Conservation (phyloP, 352 stramenopile species). For the Aphanomyces stellatus region DNA sequence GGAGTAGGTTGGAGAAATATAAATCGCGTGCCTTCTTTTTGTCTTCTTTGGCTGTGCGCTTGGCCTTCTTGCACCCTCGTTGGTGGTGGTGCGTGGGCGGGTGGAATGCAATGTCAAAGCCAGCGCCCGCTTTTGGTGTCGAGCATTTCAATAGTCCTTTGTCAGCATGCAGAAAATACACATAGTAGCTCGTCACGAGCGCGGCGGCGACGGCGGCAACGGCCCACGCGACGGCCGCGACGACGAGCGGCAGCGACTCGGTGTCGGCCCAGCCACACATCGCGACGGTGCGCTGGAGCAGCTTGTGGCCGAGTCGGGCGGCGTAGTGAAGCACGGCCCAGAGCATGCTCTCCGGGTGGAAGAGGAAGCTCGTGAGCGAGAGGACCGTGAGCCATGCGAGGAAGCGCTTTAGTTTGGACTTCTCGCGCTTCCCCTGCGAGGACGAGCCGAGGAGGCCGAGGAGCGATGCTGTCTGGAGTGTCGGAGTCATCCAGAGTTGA, state of each 20-base stretch:
- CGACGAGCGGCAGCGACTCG: background rate
- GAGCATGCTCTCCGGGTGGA: slow-evolving; percentile 19
- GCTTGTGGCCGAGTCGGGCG: background rate
- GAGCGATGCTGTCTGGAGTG: background rate
- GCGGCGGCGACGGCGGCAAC: background rate
- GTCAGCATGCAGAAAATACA: too few relatives aligned
- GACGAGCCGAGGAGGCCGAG: background rate
- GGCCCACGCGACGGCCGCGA: background rate
- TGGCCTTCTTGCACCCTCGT: too few relatives aligned
- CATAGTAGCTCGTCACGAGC: too few relatives aligned
- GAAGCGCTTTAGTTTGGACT: slow-evolving; percentile 15
- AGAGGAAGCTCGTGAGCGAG: slow-evolving; percentile 19
- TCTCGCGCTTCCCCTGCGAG: background rate
- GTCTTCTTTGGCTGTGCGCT: too few relatives aligned
- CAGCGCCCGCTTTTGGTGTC: background rate
- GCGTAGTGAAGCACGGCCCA: background rate
- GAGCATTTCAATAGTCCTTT: too few relatives aligned
- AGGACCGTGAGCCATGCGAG: slow-evolving; percentile 17
- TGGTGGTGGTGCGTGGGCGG: too few relatives aligned
- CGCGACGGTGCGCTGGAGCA: background rate
- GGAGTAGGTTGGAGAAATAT: too few relatives aligned
- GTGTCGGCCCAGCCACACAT: background rate
- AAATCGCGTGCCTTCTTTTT: too few relatives aligned
- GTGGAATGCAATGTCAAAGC: background rate
- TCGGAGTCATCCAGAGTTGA: background rate